Conservation (phyloP, 306 rosid genomes). For the Boehmeria nivea region DNA sequence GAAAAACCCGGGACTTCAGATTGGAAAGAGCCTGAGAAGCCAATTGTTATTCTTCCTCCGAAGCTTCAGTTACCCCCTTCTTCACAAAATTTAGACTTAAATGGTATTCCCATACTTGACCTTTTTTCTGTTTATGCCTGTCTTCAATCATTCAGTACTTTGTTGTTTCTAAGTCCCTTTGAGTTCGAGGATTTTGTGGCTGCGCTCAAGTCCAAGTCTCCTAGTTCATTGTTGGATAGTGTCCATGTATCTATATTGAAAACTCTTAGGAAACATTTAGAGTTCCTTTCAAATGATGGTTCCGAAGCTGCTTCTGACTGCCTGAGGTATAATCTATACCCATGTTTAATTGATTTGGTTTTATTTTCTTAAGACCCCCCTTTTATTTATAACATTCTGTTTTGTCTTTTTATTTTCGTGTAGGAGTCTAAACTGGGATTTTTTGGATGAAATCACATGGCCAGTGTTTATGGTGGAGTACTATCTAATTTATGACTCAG, state of each 20-base stretch:
- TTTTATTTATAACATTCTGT: constrained; percentile 10
- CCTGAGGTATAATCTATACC: constrained; percentile 43
- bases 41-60: constrained; percentile 26
- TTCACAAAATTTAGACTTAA: constrained; percentile 65
- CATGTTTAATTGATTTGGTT: constrained; percentile 23
- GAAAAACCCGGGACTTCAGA: constrained; percentile 41
- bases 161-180: constrained; percentile 89
- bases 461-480: constrained; percentile 90
- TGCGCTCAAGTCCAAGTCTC: constrained; percentile 52
- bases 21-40: constrained; percentile 42
- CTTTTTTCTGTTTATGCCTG: constrained; percentile 76
- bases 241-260: constrained; percentile 78
- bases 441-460: constrained; percentile 85
- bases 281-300: constrained; percentile 78
- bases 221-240: constrained; percentile 63
- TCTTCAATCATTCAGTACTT: constrained; percentile 81
- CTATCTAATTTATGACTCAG: constrained; percentile 64
- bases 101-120: constrained; percentile 68
- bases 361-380: constrained; percentile 7
- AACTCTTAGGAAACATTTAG: constrained; percentile 82
- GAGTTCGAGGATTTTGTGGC: constrained; percentile 84
- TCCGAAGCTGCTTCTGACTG: constrained; percentile 78
- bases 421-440: constrained; percentile 96
- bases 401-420: constrained; percentile 21
- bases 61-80: constrained; percentile 76